Percentiles rank a stretch among this genome's conserved stretches.
Conservation (phyloP, 306 rosid genomes). For the Hippophae gyantsensis region DNA sequence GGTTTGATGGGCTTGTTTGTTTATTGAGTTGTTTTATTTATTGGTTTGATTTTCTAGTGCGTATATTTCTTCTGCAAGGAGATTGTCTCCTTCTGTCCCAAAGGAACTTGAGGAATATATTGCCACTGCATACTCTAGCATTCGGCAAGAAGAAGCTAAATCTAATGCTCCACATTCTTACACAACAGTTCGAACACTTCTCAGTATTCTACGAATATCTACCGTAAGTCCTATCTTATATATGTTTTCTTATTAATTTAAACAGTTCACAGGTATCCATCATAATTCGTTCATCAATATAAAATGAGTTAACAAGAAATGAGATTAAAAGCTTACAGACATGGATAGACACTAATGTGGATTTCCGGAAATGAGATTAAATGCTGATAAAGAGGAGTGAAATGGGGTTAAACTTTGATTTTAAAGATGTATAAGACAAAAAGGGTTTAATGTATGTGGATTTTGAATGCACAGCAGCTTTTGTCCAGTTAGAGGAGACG, state of each 20-base stretch:
- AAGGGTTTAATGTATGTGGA: no score
- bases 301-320: not conserved
- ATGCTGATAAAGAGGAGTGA: no score
- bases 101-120: constrained; percentile 83
- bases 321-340: not conserved
- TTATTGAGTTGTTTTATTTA: constrained; percentile 2
- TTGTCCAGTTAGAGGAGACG: no score
- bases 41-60: constrained; percentile 37
- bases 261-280: not conserved
- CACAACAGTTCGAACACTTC: constrained; percentile 91
- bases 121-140: constrained; percentile 81
- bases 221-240: constrained; percentile 44
- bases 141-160: constrained; percentile 94
- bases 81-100: constrained; percentile 76
- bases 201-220: constrained; percentile 93
- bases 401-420: no score
- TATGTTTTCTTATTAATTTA: not conserved
- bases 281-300: not conserved
- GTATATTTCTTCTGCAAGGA: constrained; percentile 91
- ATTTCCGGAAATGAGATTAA: no score
- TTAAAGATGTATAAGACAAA: no score
- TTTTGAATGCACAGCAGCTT: no score
- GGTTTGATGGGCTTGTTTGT: not conserved
- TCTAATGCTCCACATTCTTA: constrained; percentile 86
- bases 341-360: no score